These are phyloP conservation scores for Dothiorella sarmentorum DNA, from an alignment of 2,329 filamentous ascomycete genomes.

Conservation along the genomic window DNA sequence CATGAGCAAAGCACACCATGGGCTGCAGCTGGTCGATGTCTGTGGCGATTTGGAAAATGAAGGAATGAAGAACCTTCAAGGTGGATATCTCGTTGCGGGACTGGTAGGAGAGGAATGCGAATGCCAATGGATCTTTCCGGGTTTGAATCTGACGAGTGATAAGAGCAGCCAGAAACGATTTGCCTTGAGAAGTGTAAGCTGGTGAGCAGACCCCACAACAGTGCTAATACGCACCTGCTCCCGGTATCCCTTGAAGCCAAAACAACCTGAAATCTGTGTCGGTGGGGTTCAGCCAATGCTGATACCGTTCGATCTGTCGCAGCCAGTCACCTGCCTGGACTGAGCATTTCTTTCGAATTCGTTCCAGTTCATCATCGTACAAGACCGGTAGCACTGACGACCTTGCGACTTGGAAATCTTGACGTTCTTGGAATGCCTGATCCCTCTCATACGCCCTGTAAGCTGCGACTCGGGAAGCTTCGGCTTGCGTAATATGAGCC, in stretches of 20 bases:
- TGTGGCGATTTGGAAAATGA: conserved; percentile 26
- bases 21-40: conserved; percentile 24
- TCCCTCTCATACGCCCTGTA: conserved; percentile 19
- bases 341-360: background rate
- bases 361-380: conserved; percentile 21
- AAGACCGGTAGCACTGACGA: conserved; percentile 13
- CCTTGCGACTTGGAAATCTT: conserved; percentile 17
- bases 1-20: conserved; percentile 19
- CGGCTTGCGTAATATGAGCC: conserved; percentile 22
- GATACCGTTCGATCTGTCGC: conserved; percentile 17
- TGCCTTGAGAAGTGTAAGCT: background rate
- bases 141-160: background rate
- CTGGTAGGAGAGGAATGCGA: conserved; percentile 22
- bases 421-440: conserved; percentile 13
- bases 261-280: background rate
- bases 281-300: background rate
- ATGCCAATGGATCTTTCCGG: background rate
- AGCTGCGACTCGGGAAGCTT: conserved; percentile 15
- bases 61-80: conserved; percentile 24
- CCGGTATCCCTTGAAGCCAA: conserved; percentile 27
- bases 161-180: background rate
- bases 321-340: conserved; percentile 20
- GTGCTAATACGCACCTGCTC: conserved; percentile 22
- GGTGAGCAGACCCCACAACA: too few relatives aligned
- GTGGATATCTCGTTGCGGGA: conserved; percentile 18